Evolutionary conservation across 139 green algal species (phyloP).

Genomic region (Volvox reticuliferus): DNA sequence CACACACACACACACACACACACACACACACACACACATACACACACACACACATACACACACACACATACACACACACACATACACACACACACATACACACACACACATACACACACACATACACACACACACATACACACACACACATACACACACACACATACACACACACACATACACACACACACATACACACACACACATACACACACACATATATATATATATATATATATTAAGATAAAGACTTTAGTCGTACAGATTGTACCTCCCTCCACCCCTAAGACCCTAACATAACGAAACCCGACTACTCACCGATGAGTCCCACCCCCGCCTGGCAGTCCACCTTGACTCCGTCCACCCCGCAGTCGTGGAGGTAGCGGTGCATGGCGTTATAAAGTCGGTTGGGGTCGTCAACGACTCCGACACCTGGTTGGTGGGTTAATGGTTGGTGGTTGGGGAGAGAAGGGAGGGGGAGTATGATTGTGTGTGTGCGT

Average conservation of each 20-base stretch:
- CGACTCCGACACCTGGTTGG: conserved; percentile 82
- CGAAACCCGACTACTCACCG: conserved; percentile 50
- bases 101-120: too few species aligned
- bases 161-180: too few species aligned
- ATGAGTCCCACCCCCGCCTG: conserved; percentile 77
- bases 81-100: too few species aligned
- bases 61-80: too few species aligned
- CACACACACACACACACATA: too few species aligned
- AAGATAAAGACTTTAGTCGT: not conserved
- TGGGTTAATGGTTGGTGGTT: conserved; percentile 25
- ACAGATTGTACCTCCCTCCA: not conserved
- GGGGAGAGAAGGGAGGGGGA: not conserved
- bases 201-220: not conserved
- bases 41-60: too few species aligned
- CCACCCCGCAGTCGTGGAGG: conserved; percentile 81
- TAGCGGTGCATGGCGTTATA: conserved; percentile 95
- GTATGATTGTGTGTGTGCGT: not conserved
- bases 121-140: too few species aligned
- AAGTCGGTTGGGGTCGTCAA: conserved; percentile 73
- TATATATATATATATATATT: not conserved
- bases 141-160: too few species aligned
- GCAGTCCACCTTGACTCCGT: conserved; percentile 96
- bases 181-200: too few species aligned
- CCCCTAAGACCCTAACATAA: not conserved
- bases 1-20: too few species aligned